Conservation (phyloP, 345 rosid genomes). For the Gossypium australe region DNA sequence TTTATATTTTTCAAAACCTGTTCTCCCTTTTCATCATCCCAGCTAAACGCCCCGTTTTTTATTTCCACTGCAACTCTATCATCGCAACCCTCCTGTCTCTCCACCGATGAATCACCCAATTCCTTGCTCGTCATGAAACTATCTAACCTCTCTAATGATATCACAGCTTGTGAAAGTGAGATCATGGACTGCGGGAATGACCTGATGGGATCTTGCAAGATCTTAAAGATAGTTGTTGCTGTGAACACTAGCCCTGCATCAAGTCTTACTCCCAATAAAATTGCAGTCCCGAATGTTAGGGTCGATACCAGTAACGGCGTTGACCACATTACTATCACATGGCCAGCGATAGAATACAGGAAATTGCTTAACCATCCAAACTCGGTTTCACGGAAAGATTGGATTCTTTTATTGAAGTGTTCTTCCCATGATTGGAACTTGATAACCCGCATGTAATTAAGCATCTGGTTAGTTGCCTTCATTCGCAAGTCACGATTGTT, state of each 20-base stretch:
- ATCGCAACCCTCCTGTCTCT: slow-evolving; percentile 49
- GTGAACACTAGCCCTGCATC: slow-evolving; percentile 91
- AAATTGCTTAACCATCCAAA: slow-evolving; percentile 80
- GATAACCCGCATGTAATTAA: slow-evolving; percentile 83
- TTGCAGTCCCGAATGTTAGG: slow-evolving; percentile 67
- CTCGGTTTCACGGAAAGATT: slow-evolving; percentile 60
- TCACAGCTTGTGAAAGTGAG: slow-evolving; percentile 86
- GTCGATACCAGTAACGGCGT: slow-evolving; percentile 73
- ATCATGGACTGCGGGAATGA: slow-evolving; percentile 89
- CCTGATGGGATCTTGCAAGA: slow-evolving; percentile 91
- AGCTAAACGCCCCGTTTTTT: slow-evolving; percentile 59
- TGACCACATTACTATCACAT: slow-evolving; percentile 75
- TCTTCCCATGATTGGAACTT: slow-evolving; percentile 97
- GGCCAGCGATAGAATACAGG: slow-evolving; percentile 61
- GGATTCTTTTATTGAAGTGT: slow-evolving; percentile 80
- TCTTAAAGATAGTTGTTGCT: slow-evolving; percentile 74
- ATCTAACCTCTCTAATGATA: slow-evolving; percentile 77
- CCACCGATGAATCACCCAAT: slow-evolving; percentile 51
- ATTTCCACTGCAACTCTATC: slow-evolving; percentile 59
- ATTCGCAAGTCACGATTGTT: slow-evolving; percentile 73
- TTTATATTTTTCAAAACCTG: slow-evolving; percentile 53
- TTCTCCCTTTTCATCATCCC: slow-evolving; percentile 74
- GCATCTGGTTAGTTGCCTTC: slow-evolving; percentile 95
- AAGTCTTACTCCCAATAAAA: slow-evolving; percentile 57
- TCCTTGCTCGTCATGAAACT: slow-evolving; percentile 76